Percentiles rank a stretch among this genome's conserved stretches.
Conservation (phyloP, 2,329 filamentous ascomycete genomes). For the Aspergillus sp. region DNA sequence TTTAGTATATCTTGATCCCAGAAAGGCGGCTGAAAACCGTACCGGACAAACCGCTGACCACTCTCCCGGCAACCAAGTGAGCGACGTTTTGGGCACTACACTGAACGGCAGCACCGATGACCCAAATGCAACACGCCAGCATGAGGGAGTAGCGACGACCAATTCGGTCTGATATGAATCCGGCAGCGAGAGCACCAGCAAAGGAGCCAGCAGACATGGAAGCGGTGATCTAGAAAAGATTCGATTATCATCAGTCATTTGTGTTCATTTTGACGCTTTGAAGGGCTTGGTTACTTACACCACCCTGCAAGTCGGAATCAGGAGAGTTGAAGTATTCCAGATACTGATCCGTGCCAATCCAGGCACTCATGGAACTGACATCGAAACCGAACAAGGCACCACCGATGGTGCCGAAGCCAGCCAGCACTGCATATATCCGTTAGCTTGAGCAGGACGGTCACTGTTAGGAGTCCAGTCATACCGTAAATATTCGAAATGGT, state of each 20-base stretch:
- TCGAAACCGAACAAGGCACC: constrained; percentile 62
- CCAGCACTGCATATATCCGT: constrained; percentile 43
- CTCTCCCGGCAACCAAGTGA: constrained; percentile 52
- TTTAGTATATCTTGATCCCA: background rate
- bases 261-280: background rate
- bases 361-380: constrained; percentile 50
- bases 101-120: constrained; percentile 38
- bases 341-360: constrained; percentile 55
- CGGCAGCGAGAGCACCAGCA: constrained; percentile 57
- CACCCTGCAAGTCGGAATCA: constrained; percentile 40
- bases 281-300: constrained; percentile 23
- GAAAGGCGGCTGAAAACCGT: background rate
- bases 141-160: constrained; percentile 48
- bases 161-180: constrained; percentile 37
- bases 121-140: constrained; percentile 36
- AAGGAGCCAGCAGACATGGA: constrained; percentile 72
- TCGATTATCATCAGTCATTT: constrained; percentile 25
- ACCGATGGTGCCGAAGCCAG: constrained; percentile 59
- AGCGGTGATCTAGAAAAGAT: constrained; percentile 60
- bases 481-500: constrained; percentile 25
- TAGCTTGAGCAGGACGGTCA: background rate
- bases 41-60: constrained; percentile 44
- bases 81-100: constrained; percentile 35
- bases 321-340: constrained; percentile 58
- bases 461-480: background rate